Evolutionary conservation across 805 yeast genomes (phyloP), one percentile per base, ranked within the genome.

Genomic region (Yamadazyma philogaea): DNA sequence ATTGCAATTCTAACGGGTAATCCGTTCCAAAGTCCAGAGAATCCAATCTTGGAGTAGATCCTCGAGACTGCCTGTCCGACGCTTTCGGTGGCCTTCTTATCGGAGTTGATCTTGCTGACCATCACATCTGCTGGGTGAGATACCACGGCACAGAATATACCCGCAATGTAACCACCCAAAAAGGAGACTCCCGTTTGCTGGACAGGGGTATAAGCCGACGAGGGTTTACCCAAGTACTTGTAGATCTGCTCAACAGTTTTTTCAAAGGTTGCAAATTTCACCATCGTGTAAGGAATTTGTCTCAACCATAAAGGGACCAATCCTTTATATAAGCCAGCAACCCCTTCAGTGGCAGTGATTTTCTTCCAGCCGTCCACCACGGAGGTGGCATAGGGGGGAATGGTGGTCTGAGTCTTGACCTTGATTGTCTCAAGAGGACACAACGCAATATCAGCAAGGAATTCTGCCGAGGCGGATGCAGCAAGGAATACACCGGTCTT

Each of bases 61-160:
- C 93, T 79, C 46, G 66, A 54, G 32, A 86, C 73, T 8, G 95
- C 93, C 24, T 70, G 68, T 21, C 82, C 81, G 55, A 78, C 74
- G 4, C 84, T 58, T 68, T 89, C 96, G 38, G 73, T 74, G 26
- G 82, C 75, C 59, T 64, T 66, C 56, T 78, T 80, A 55, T 81
- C 89, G 46, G 84, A 75, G 62, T 87, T 90, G 57, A 93, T 80
- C 75, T 89, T 87, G 37, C 96, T 86, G 19, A 91, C 98, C 96
- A 93, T 83, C 26, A 91, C 97, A 66, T 91, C 99, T n/a, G 98
- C 98, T 16, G 99, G 99, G 64, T 93, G 97, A 20, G 97, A 90
- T 14, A 90, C 93, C 40, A 85, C 70, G 6, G 99, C 98, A 74
- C 97, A 91, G 71, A 90, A 79, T 43, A 93, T 82, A 82, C 98